Percentiles rank a stretch among this genome's conserved stretches.
These are phyloP conservation scores for Rhizoctonia solani DNA, from an alignment of 1,284 basidiomycete species.

Conservation along the genomic window DNA sequence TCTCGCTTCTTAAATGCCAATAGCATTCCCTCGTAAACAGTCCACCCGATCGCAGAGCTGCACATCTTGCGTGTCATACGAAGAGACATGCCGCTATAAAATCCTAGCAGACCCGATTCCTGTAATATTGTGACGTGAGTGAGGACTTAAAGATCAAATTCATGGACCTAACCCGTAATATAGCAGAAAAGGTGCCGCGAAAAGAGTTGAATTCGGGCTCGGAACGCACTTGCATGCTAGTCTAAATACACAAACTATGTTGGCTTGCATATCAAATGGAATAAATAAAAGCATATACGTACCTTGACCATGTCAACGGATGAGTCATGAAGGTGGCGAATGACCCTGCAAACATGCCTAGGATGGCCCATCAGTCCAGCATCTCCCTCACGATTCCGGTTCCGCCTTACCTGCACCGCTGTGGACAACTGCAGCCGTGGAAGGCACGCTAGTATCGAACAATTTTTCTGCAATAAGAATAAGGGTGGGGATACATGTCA, in stretches of 20 bases:
- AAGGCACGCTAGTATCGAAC: slow-evolving; percentile 14
- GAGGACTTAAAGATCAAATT: not conserved
- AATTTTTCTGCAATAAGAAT: slow-evolving; percentile 10
- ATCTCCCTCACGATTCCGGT: not conserved
- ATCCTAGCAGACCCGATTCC: slow-evolving; percentile 77
- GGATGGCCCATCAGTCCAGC: slow-evolving; percentile 38
- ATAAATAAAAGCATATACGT: slow-evolving; percentile 33
- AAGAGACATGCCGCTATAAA: slow-evolving; percentile 84
- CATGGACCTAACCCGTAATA: slow-evolving; percentile 62
- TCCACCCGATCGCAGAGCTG: slow-evolving; percentile 92
- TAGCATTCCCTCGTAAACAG: slow-evolving; percentile 83
- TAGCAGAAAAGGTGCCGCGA: slow-evolving; percentile 61
- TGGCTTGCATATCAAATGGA: not conserved
- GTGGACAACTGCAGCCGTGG: slow-evolving; percentile 23
- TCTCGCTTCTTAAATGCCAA: slow-evolving; percentile 25
- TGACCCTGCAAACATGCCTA: slow-evolving; percentile 76
- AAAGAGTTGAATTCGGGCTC: slow-evolving; percentile 74
- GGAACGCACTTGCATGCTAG: slow-evolving; percentile 83
- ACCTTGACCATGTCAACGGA: slow-evolving; percentile 90
- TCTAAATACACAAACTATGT: slow-evolving; percentile 52
- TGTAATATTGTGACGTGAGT: slow-evolving; percentile 43
- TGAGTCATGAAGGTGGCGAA: slow-evolving; percentile 83
- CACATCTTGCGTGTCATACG: slow-evolving; percentile 85
- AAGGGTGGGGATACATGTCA: slow-evolving; percentile 11
- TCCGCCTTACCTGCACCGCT: slow-evolving; percentile 32